These are phyloP conservation scores for Neofusicoccum kwambonambiense DNA, from an alignment of 2,329 filamentous ascomycete genomes.

Conservation along the genomic window DNA sequence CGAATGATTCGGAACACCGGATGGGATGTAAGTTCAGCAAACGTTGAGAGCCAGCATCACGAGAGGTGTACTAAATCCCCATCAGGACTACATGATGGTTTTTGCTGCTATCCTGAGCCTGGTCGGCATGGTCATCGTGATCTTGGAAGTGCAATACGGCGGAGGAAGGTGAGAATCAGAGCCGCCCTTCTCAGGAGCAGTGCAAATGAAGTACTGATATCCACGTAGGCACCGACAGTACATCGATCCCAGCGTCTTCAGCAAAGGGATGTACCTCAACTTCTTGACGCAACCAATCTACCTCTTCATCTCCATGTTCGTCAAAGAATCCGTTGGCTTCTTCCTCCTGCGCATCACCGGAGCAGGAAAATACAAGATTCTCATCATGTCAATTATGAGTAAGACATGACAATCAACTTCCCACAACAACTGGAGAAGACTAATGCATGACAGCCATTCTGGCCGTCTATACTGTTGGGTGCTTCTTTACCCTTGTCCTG, in stretches of 20 bases:
- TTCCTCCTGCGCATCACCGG: slow-evolving; percentile 49
- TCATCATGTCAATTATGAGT: slow-evolving; percentile 48
- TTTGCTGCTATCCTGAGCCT: slow-evolving; percentile 36
- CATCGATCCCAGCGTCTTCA: slow-evolving; percentile 36
- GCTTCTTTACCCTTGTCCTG: slow-evolving; percentile 49
- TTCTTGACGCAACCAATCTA: slow-evolving; percentile 50
- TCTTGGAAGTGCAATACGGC: slow-evolving; percentile 15
- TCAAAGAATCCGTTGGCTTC: slow-evolving; percentile 51
- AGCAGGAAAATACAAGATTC: slow-evolving; percentile 39
- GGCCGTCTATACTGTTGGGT: slow-evolving; percentile 43
- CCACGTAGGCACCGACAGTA: slow-evolving; percentile 44
- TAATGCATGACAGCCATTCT: slow-evolving; percentile 40
- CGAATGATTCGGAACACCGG: slow-evolving; percentile 51
- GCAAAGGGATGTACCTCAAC: slow-evolving; percentile 46
- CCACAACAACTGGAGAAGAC: slow-evolving; percentile 23
- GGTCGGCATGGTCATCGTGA: neutral
- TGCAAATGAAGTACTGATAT: slow-evolving; percentile 43
- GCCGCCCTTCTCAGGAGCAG: slow-evolving; percentile 41
- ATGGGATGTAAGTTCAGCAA: slow-evolving; percentile 42
- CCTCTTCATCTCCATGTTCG: slow-evolving; percentile 44
- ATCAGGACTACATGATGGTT: slow-evolving; percentile 45
- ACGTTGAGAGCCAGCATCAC: neutral
- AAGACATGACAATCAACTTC: slow-evolving; percentile 20
- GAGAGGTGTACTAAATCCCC: slow-evolving; percentile 17
- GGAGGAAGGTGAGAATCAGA: slow-evolving; percentile 39